Base-by-base conservation (phyloP, 441 rosid species). In the Viola pubescens region DNA sequence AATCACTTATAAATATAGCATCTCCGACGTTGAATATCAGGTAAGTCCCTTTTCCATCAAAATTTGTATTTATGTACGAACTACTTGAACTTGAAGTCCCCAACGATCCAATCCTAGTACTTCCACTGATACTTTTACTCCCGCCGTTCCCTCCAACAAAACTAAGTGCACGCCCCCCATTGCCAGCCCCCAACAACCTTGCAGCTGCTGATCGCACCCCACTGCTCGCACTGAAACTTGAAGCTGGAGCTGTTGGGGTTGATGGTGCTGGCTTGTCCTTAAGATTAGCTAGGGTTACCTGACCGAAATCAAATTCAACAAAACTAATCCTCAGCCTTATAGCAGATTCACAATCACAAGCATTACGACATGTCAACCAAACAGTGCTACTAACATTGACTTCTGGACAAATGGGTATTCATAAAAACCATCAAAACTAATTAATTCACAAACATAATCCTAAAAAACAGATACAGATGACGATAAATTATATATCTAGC, bases 111-210 rank as follows among this genome's bases (percentile, higher is more conserved):
- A 91, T 81, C 72, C 90, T 87, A 41, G 88, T 76, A 68, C 71
- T 79, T 34, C 85, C 75, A 63, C 89, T 79, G 64, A 72, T 55
- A 73, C 68, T 76, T 80, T 84, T 91, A 70, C 79, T 73, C 55
- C 98, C 91, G 63, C 95, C 97, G 81, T 87, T 94, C 42, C 95
- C 99, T 65, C 92, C 99, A 68, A 80, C 94, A 69, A 90, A 94
- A 74, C 87, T 75, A 65, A 87, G 88, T 3, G 94, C 77, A 69
- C 99, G 94, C 73, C 82, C 78, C 9, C 98, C 99, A 66, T 91
- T 94, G 58, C 97, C 77, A 12, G 82, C 65, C 51, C 99, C 97
- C 73, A 91, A 66, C 69, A 91, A 79, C 78, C 92, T 82, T 0
- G 89, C 90, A 44, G 98, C 97, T 38, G 95, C 97, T 55, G 95